Evolutionary conservation across 2,329 filamentous ascomycete species (phyloP).

Genomic region (Kalaharituber pfeilii): DNA sequence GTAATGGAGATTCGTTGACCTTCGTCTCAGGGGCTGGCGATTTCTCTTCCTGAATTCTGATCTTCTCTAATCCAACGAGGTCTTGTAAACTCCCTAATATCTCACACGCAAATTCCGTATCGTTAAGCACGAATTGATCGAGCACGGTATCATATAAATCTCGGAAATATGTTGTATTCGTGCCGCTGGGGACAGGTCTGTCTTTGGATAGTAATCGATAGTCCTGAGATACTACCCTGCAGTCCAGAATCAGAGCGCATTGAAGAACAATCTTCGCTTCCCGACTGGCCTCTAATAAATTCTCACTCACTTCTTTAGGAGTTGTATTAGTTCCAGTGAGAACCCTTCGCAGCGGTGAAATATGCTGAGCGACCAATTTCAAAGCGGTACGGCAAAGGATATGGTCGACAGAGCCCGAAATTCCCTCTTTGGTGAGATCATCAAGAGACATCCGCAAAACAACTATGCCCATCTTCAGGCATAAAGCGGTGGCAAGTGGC

Average conservation of each 20-base stretch:
- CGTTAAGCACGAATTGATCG: slow-evolving; percentile 17
- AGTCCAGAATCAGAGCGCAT: neutral
- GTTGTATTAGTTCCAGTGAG: slow-evolving; percentile 8
- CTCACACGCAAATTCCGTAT: slow-evolving; percentile 17
- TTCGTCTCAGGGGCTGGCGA: slow-evolving; percentile 30
- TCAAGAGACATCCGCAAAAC: slow-evolving; percentile 32
- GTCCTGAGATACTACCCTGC: neutral
- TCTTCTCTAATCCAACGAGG: slow-evolving; percentile 18
- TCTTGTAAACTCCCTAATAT: slow-evolving; percentile 17
- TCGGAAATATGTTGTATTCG: slow-evolving; percentile 11
- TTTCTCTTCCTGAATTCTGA: neutral
- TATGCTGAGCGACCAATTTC: slow-evolving; percentile 31
- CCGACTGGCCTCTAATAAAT: slow-evolving; percentile 9
- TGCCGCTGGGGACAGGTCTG: slow-evolving; percentile 10
- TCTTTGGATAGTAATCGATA: slow-evolving; percentile 12
- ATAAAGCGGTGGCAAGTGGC: slow-evolving; percentile 30
- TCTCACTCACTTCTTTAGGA: slow-evolving; percentile 13
- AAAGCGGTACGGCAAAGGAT: slow-evolving; percentile 34
- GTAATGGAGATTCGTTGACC: slow-evolving; percentile 29
- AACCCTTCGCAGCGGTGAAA: slow-evolving; percentile 21
- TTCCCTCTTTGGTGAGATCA: slow-evolving; percentile 32
- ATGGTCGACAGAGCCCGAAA: slow-evolving; percentile 31
- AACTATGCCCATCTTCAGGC: slow-evolving; percentile 31
- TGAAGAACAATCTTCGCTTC: slow-evolving; percentile 2
- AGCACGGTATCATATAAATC: slow-evolving; percentile 19